Evolutionary conservation across 2,329 filamentous ascomycete genomes (phyloP).

Genomic region (Magnaporthiopsis poae): DNA sequence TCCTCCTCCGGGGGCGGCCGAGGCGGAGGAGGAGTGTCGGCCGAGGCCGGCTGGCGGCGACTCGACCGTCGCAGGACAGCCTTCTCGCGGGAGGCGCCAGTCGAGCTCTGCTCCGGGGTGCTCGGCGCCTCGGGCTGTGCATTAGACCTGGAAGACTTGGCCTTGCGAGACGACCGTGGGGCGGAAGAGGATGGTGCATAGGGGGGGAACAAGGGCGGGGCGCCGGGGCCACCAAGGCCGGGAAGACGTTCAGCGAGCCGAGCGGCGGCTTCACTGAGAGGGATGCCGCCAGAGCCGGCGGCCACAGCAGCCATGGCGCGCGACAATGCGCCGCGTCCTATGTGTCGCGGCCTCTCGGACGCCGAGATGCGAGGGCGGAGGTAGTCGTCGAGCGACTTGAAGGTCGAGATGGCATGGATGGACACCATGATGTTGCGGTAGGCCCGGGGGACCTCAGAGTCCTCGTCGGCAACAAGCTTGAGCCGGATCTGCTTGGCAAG

Average conservation of each 20-base stretch:
- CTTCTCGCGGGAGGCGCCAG: constrained; percentile 47
- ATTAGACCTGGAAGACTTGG: constrained; percentile 27
- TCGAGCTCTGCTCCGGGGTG: constrained; percentile 34
- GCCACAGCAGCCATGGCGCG: constrained; percentile 65
- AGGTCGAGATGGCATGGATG: constrained; percentile 95
- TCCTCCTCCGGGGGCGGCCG: constrained; percentile 47
- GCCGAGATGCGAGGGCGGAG: constrained; percentile 78
- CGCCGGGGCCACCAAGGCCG: constrained; percentile 15
- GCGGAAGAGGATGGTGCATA: constrained; percentile 26
- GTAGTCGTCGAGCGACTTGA: constrained; percentile 94
- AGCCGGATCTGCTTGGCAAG: constrained; percentile 88
- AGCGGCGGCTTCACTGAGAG: constrained; percentile 37
- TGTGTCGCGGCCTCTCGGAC: constrained; percentile 62
- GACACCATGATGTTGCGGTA: constrained; percentile 96
- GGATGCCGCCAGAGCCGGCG: constrained; percentile 55
- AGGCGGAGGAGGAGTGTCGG: constrained; percentile 41
- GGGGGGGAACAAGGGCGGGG: constrained; percentile 27
- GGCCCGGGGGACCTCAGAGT: constrained; percentile 75
- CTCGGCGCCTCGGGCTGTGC: constrained; percentile 29
- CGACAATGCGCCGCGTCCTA: constrained; percentile 44
- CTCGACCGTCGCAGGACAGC: constrained; percentile 50
- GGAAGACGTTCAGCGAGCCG: constrained; percentile 36
- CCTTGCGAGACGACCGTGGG: constrained; percentile 36
- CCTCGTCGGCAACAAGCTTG: constrained; percentile 78
- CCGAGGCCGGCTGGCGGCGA: constrained; percentile 45